Conservation (phyloP, 2,329 filamentous ascomycete species). For the Cladophialophora bantiana region DNA sequence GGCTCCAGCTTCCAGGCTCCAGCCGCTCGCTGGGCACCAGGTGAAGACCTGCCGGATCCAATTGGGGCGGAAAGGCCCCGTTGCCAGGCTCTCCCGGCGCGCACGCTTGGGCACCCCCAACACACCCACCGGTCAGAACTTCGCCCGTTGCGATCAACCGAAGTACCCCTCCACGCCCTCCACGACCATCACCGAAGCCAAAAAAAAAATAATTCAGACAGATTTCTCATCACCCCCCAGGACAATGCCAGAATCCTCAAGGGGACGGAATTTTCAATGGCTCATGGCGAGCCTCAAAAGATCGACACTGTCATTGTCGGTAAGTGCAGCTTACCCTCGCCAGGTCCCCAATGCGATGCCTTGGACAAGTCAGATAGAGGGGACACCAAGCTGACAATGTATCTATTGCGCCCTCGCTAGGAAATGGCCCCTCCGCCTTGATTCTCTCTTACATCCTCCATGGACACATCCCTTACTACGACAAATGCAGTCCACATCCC, state of each 20-base stretch:
- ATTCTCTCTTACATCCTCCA: slow-evolving; percentile 69
- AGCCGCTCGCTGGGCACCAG: too few relatives aligned
- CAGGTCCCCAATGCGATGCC: neutral
- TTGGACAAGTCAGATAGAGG: neutral
- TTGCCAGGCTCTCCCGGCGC: neutral
- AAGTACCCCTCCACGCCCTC: slow-evolving; percentile 10
- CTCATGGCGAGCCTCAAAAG: slow-evolving; percentile 36
- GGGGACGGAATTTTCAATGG: slow-evolving; percentile 35
- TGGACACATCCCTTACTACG: slow-evolving; percentile 65
- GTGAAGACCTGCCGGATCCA: neutral
- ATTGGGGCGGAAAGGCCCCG: neutral
- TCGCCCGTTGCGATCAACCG: slow-evolving; percentile 4
- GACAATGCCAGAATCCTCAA: slow-evolving; percentile 31
- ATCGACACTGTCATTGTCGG: slow-evolving; percentile 45
- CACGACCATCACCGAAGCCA: neutral
- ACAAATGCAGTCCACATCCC: slow-evolving; percentile 59
- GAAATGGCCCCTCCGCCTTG: slow-evolving; percentile 68
- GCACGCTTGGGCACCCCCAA: neutral
- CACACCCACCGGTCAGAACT: neutral
- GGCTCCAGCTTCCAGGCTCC: too few relatives aligned
- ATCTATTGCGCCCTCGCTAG: slow-evolving; percentile 46
- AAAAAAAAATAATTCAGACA: slow-evolving; percentile 7
- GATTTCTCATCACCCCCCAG: neutral
- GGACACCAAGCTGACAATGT: slow-evolving; percentile 14
- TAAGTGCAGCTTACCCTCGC: slow-evolving; percentile 29